Conservation (phyloP, 495 filamentous ascomycete species). For the Talaromyces ruber region DNA sequence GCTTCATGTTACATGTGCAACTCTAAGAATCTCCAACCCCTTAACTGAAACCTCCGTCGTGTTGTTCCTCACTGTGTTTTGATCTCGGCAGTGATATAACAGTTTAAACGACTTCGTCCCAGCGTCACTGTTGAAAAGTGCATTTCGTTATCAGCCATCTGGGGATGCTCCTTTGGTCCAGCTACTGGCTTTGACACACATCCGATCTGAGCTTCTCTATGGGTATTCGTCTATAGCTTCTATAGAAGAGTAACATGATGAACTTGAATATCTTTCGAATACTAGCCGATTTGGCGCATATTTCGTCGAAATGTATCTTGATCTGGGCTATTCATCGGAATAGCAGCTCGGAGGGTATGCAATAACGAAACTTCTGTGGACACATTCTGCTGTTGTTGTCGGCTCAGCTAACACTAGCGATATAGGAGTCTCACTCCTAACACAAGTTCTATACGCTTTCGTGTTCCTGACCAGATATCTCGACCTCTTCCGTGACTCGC, state of each 20-base stretch:
- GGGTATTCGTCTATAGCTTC: not conserved
- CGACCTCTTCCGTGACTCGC: constrained; percentile 54
- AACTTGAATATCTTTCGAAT: constrained; percentile 6
- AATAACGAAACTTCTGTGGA: not conserved
- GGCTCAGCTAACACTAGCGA: not conserved
- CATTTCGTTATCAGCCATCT: not conserved
- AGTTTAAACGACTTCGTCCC: not conserved
- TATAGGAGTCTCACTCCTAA: constrained; percentile 85
- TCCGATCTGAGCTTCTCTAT: not conserved
- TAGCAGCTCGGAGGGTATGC: constrained; percentile 73
- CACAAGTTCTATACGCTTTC: constrained; percentile 75
- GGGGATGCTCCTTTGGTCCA: not conserved
- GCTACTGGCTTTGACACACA: not conserved
- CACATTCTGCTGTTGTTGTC: not conserved
- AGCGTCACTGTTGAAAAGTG: not conserved
- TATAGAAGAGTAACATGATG: not conserved
- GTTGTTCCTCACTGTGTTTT: not conserved
- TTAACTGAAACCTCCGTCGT: not conserved
- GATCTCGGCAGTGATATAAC: not conserved
- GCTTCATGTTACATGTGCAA: not conserved
- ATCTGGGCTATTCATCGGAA: constrained; percentile 89
- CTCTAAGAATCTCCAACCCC: not conserved
- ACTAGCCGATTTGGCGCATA: constrained; percentile 69
- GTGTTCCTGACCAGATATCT: constrained; percentile 87
- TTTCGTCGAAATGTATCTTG: constrained; percentile 77